Evolutionary conservation across 2,329 filamentous ascomycete species (phyloP).

Genomic region (Talaromyces albobiverticillius): DNA sequence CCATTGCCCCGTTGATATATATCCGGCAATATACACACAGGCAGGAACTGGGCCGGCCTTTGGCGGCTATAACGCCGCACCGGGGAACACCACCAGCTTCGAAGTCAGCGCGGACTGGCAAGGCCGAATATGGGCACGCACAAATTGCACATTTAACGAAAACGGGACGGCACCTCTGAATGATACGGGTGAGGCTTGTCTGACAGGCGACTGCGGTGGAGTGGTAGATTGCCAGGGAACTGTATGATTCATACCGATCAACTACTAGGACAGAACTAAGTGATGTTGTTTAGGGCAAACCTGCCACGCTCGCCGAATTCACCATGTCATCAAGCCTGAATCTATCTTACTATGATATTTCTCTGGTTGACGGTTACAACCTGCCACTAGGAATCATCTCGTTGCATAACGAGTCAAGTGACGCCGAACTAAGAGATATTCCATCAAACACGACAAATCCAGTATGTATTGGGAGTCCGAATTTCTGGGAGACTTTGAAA

Average conservation of each 20-base stretch:
- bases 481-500: constrained; percentile 50
- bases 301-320: constrained; percentile 77
- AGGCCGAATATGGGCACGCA: constrained; percentile 77
- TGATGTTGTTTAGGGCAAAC: constrained; percentile 51
- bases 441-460: constrained; percentile 74
- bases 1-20: constrained; percentile 67
- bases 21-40: constrained; percentile 73
- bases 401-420: constrained; percentile 53
- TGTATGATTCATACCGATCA: constrained; percentile 46
- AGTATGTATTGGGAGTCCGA: constrained; percentile 70
- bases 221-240: constrained; percentile 66
- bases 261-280: background rate
- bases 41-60: constrained; percentile 64
- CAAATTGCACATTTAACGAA: constrained; percentile 74
- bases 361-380: constrained; percentile 82
- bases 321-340: constrained; percentile 58
- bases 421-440: constrained; percentile 59
- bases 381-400: constrained; percentile 47
- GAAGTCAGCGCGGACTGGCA: constrained; percentile 73
- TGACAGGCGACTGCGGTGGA: constrained; percentile 73
- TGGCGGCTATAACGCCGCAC: constrained; percentile 65
- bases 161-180: constrained; percentile 55
- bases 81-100: constrained; percentile 58
- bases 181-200: constrained; percentile 58
- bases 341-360: constrained; percentile 81